A percentile compares a stretch with the other conserved stretches of the same genome.
These are phyloP conservation scores for Hypoxylon rubiginosum DNA, from an alignment of 2,329 filamentous ascomycete genomes.

Conservation along the genomic window DNA sequence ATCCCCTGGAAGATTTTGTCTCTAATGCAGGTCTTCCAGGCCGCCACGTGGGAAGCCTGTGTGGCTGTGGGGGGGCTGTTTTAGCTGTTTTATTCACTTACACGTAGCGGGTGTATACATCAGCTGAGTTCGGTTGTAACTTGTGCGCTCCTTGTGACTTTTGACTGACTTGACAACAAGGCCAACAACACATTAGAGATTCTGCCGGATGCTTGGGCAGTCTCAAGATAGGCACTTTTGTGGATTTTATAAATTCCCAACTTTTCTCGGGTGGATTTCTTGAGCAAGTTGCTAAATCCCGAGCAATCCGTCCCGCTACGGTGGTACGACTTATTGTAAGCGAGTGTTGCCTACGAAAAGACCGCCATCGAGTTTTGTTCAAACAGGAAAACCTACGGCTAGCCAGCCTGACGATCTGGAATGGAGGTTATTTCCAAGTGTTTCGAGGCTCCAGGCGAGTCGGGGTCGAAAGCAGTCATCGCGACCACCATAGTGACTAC, in stretches of 20 bases:
- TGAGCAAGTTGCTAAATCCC: background rate
- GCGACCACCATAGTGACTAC: constrained; percentile 60
- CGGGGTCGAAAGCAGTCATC: constrained; percentile 52
- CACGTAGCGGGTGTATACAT: constrained; percentile 18
- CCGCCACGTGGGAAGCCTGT: constrained; percentile 34
- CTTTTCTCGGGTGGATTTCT: background rate
- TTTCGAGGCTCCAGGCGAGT: constrained; percentile 43
- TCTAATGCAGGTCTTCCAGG: constrained; percentile 7
- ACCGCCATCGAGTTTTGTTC: background rate
- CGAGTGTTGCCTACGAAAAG: background rate
- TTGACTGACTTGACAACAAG: background rate
- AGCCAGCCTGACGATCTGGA: background rate
- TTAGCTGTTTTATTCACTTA: constrained; percentile 5
- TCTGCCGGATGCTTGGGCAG: background rate
- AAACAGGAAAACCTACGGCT: constrained; percentile 2
- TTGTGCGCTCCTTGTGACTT: constrained; percentile 11
- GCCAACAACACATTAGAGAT: constrained; percentile 6
- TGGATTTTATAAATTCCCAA: background rate
- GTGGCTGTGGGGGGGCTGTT: constrained; percentile 17
- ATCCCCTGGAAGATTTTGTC: background rate
- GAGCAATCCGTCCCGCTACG: background rate
- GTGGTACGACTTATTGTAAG: background rate
- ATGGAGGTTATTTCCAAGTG: constrained; percentile 52
- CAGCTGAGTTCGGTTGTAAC: constrained; percentile 27
- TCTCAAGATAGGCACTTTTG: background rate